Conservation (phyloP, 371 early-diverging fungal genomes). For the Mycotypha africana region DNA sequence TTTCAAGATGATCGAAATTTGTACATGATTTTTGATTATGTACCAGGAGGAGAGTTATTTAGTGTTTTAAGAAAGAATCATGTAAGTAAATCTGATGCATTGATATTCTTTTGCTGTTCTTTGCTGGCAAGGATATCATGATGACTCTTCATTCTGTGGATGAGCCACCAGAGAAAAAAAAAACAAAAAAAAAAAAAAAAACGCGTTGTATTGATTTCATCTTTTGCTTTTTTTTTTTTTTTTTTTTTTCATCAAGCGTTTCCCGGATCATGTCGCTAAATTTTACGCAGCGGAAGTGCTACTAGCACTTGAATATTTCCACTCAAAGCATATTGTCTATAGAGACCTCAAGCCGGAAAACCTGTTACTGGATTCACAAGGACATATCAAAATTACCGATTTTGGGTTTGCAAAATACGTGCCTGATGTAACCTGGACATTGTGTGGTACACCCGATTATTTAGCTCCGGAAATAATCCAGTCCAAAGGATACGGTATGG, state of each 20-base stretch:
- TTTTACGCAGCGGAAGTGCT: conserved; percentile 66
- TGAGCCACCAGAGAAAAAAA: no score
- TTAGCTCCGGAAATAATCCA: conserved; percentile 98
- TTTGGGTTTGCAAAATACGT: conserved; percentile 90
- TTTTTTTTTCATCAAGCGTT: conserved; percentile 66
- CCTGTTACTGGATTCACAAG: conserved; percentile 74
- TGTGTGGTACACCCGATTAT: conserved; percentile 99
- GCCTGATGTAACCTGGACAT: conserved; percentile 71
- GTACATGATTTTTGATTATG: conserved; percentile 91
- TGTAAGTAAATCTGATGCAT: conserved; percentile 1
- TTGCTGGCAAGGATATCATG: no score
- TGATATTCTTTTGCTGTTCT: no score
- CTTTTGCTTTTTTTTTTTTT: no score
- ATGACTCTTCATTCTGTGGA: no score
- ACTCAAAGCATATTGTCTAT: conserved; percentile 76
- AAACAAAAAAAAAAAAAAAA: background rate
- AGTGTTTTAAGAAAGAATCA: conserved; percentile 71
- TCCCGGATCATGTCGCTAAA: conserved; percentile 80
- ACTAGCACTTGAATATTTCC: conserved; percentile 77
- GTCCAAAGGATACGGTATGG: conserved; percentile 93
- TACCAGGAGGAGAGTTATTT: conserved; percentile 88
- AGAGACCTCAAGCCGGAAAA: conserved; percentile 90
- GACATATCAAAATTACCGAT: conserved; percentile 93
- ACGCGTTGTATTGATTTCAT: no score
- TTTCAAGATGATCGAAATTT: conserved; percentile 82